phyloP scores from a whole-genome alignment of 768 basidiomycete genomes.

The Pleurotus tuoliensis region DNA sequence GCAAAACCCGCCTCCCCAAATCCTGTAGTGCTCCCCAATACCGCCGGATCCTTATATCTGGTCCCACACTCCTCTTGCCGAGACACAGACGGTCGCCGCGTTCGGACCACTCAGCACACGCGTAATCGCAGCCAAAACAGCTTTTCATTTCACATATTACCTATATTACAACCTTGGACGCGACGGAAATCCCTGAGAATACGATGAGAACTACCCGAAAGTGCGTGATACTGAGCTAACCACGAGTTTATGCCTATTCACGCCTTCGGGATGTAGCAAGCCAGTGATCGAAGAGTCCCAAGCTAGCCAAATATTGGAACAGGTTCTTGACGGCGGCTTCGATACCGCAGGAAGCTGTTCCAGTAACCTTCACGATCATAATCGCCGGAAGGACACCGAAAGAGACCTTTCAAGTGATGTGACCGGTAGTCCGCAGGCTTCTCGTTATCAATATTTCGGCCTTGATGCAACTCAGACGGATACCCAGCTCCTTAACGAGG shows the following conservation, averaged over 20 bases:
- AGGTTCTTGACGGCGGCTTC: conserved; percentile 32
- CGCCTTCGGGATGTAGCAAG: conserved; percentile 28
- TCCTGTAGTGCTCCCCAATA: no score
- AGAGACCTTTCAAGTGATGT: background rate
- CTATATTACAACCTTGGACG: background rate
- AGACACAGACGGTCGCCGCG: no score
- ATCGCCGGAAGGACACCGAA: conserved; percentile 17
- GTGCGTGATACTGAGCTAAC: background rate
- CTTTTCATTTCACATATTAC: no score
- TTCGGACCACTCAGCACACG: no score
- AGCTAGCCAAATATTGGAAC: conserved; percentile 48
- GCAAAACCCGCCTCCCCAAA: no score
- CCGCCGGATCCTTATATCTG: no score
- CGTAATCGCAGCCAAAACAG: no score
- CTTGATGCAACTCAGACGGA: conserved; percentile 54
- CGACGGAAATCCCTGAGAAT: background rate
- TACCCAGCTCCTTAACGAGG: conserved; percentile 33
- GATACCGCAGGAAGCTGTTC: conserved; percentile 13
- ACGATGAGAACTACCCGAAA: background rate
- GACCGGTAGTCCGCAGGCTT: conserved; percentile 15
- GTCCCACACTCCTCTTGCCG: no score
- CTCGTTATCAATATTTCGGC: conserved; percentile 56
- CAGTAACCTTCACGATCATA: conserved; percentile 13
- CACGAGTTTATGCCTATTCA: background rate
- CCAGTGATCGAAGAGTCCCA: conserved; percentile 39